Evolutionary conservation across 192 early-diverging fungal genomes (phyloP).

Genomic region (Mortierella claussenii): DNA sequence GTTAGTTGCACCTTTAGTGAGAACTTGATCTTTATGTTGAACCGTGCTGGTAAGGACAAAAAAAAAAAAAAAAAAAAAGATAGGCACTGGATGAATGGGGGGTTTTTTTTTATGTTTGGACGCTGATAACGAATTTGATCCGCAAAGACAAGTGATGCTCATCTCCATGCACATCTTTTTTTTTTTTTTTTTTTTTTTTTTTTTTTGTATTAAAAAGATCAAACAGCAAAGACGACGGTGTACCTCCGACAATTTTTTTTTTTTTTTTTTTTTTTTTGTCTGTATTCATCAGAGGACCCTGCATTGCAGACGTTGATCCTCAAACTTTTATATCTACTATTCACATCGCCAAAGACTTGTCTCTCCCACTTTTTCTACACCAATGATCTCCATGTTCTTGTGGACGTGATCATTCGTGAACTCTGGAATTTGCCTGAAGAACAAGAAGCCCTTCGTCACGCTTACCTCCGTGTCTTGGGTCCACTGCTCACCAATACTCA

Average conservation of each 20-base stretch:
- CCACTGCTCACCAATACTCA: conserved; percentile 75
- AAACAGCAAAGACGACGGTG: too few species aligned
- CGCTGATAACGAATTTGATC: too few species aligned
- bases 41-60: conserved; percentile 74
- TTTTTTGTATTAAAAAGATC: too few species aligned
- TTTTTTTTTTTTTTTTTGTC: background rate
- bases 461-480: conserved; percentile 73
- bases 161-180: too few species aligned
- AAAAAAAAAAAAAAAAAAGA: background rate
- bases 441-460: conserved; percentile 71
- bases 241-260: background rate
- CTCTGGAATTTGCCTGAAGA: conserved; percentile 77
- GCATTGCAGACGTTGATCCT: conserved; percentile 68
- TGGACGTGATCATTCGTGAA: conserved; percentile 90
- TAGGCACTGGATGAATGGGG: too few species aligned
- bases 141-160: too few species aligned
- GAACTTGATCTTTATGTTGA: conserved; percentile 93
- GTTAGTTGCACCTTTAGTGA: conserved; percentile 84
- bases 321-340: conserved; percentile 76
- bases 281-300: conserved; percentile 57
- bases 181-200: background rate
- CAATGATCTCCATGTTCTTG: conserved; percentile 88
- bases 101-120: too few species aligned
- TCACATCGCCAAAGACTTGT: conserved; percentile 60
- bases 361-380: conserved; percentile 87